Evolutionary conservation across 2,329 filamentous ascomycete species (phyloP).

Genomic region (Aspergillus sp.): DNA sequence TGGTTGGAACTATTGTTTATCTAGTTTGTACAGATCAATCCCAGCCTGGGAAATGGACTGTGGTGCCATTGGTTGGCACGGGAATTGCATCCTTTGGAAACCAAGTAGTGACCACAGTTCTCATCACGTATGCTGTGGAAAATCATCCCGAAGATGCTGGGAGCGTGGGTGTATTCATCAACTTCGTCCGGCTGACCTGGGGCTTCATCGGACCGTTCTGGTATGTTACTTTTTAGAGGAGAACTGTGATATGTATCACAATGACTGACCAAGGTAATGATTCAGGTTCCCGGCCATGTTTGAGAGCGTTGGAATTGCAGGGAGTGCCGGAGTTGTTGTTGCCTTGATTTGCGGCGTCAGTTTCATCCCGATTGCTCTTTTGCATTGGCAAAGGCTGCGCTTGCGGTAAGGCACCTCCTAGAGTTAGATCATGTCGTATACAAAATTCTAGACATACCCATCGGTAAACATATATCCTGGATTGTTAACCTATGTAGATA

Average conservation of each 20-base stretch:
- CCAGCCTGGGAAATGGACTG: conserved; percentile 42
- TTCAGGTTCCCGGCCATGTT: conserved; percentile 27
- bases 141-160: conserved; percentile 49
- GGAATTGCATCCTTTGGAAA: conserved; percentile 51
- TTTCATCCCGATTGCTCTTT: conserved; percentile 19
- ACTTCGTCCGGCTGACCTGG: conserved; percentile 42
- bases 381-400: conserved; percentile 33
- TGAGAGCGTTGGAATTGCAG: conserved; percentile 23
- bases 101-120: conserved; percentile 56
- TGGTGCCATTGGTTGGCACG: conserved; percentile 50
- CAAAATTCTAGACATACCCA: too few relatives aligned
- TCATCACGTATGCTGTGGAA: conserved; percentile 55
- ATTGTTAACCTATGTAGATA: too few relatives aligned
- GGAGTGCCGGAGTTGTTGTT: conserved; percentile 20
- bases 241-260: background rate
- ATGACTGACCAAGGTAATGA: conserved; percentile 3
- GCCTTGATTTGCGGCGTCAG: conserved; percentile 24
- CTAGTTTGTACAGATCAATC: conserved; percentile 47
- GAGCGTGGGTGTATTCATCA: conserved; percentile 55
- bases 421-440: too few relatives aligned
- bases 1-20: conserved; percentile 52
- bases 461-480: too few relatives aligned
- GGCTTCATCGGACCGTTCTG: conserved; percentile 33
- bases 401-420: conserved; percentile 1
- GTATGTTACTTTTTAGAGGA: conserved; percentile 9